Evolutionary conservation across 2,329 filamentous ascomycete species (phyloP).

Genomic region (Triangularia verruculosa): DNA sequence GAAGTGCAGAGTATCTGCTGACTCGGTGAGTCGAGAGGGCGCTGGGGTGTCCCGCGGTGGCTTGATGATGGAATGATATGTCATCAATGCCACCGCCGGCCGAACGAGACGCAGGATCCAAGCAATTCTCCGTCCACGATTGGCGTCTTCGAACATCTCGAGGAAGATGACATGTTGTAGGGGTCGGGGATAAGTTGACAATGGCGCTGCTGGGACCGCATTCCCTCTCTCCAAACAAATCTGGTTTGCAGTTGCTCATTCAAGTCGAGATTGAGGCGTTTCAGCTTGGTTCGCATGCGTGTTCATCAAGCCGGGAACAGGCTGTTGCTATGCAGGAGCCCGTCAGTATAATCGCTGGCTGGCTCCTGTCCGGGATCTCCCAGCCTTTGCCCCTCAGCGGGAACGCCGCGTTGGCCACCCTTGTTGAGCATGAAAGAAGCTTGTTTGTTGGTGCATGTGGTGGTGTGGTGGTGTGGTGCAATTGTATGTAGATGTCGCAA

Average conservation of each 20-base stretch:
- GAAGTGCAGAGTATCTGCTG: constrained; percentile 8
- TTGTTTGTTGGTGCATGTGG: not conserved
- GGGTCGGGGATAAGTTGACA: not conserved
- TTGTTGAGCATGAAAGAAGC: not conserved
- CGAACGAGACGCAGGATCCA: constrained; percentile 2
- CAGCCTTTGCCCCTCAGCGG: not conserved
- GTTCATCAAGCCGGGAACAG: constrained; percentile 3
- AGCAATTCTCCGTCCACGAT: constrained; percentile 12
- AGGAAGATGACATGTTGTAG: constrained; percentile 21
- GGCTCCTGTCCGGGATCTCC: constrained; percentile 1
- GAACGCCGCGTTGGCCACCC: not conserved
- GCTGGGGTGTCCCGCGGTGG: constrained; percentile 5
- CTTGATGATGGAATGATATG: constrained; percentile 25
- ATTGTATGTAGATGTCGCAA: not conserved
- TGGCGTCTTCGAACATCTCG: constrained; percentile 27
- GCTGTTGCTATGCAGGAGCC: not conserved
- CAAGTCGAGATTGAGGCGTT: constrained; percentile 2
- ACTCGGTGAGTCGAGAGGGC: constrained; percentile 6
- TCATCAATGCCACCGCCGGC: constrained; percentile 16
- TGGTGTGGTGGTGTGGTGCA: not conserved
- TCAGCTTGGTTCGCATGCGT: constrained; percentile 3
- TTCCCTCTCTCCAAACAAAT: not conserved
- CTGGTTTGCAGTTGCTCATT: not conserved
- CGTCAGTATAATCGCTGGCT: too few species aligned
- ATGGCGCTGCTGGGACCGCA: not conserved